Percentiles rank a stretch among this genome's conserved stretches.
Conservation (phyloP, 2,329 filamentous ascomycete genomes). For the Pseudogymnoascus verrucosus region DNA sequence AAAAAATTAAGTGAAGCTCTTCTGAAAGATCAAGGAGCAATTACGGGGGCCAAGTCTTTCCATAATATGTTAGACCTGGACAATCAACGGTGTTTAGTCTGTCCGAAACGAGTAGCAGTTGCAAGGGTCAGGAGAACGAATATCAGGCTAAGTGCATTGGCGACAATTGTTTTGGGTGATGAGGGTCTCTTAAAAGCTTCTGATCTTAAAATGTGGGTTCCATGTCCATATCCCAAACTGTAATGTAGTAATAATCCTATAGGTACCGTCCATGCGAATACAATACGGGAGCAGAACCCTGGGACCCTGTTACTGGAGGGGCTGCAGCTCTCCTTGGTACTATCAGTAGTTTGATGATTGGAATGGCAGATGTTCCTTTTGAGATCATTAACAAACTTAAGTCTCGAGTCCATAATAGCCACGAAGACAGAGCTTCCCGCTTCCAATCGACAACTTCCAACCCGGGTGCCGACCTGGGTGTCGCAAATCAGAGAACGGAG, state of each 20-base stretch:
- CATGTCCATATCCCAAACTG: not conserved
- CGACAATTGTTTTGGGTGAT: conserved; percentile 59
- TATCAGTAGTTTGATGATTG: conserved; percentile 70
- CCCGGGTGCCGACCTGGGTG: too few relatives aligned
- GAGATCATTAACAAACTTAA: conserved; percentile 31
- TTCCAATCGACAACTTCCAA: too few relatives aligned
- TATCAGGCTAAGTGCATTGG: conserved; percentile 61
- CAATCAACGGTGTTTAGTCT: conserved; percentile 59
- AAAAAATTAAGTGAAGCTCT: conserved; percentile 49
- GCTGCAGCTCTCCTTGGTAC: conserved; percentile 72
- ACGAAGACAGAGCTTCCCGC: too few relatives aligned
- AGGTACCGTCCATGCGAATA: conserved; percentile 56
- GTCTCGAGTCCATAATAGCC: too few relatives aligned
- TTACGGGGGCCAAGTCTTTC: conserved; percentile 58
- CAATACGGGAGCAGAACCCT: conserved; percentile 68
- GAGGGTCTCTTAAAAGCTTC: conserved; percentile 56
- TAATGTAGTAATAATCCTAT: conserved; percentile 7
- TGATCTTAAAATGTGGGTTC: conserved; percentile 61
- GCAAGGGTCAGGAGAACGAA: conserved; percentile 67
- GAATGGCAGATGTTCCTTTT: conserved; percentile 64
- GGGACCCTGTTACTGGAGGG: conserved; percentile 70
- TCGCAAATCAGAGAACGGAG: too few relatives aligned
- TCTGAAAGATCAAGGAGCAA: conserved; percentile 53
- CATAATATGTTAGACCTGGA: conserved; percentile 60
- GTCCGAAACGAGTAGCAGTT: conserved; percentile 59